Base-by-base conservation (phyloP, 1,284 basidiomycete genomes). In the Volvariella volvacea region DNA sequence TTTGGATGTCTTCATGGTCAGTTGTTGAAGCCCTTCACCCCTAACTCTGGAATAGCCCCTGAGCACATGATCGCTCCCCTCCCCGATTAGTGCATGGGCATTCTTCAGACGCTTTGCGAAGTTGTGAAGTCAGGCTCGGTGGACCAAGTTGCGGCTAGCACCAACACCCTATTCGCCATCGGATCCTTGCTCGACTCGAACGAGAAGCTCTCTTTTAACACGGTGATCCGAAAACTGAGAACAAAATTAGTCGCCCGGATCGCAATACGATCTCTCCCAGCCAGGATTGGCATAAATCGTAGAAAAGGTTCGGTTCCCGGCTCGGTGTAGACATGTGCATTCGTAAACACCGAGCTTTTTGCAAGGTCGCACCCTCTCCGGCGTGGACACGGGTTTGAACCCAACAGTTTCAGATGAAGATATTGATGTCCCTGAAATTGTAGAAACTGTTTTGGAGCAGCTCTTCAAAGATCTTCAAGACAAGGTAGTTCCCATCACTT, bases 391-490 rank as follows among this genome's bases (percentile, higher is more conserved):
- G 16, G 41, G 39, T 31, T 34, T 38, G 12, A 40, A 50, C 22
- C 44, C 50, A 4, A 36, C 41, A 30, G 42, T 46, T 17, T 44
- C 48, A 12, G 66, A 74, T 9, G 68, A 72, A 2, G 80, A 85
- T n/a, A 61, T 72, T 4, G 86, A 94, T 20, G 72, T 92, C 1
- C 86, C 92, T 0, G 84, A 88, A 41, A 81, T 86, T 43, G 74
- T 92, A 3, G 95, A 99, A 58, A 62, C 63, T 0, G 73, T 83
- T 25, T 67, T 98, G 12, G 83, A 88, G 48, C 75, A 83, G 30
- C 66, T 98, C 1, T 81, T 98, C 57, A 70, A 72, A 22, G 71
- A 75, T 9, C 65, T 98, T 16, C 84, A 91, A 55, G 92, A 98
- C 63, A 90, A 83, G 63, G 92, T 92, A 52, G 34, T 60, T 55